Evolutionary conservation across 2,329 filamentous ascomycete species (phyloP).

Genomic region (Macroventuria anomochaeta): DNA sequence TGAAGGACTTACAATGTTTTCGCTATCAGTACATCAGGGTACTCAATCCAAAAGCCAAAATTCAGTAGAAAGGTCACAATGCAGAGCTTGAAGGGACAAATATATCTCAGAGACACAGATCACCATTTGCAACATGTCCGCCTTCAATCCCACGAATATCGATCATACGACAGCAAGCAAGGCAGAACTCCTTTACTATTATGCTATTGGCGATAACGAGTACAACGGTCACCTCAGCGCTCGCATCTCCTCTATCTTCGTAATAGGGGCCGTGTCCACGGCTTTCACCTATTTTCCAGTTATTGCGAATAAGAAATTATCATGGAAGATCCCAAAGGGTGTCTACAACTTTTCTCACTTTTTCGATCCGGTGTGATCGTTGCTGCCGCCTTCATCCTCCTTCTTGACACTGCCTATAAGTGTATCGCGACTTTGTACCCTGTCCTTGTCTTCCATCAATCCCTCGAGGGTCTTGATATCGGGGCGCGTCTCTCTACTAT

Average conservation of each 20-base stretch:
- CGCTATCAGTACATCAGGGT: no score
- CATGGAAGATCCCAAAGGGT: background rate
- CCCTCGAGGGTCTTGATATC: constrained; percentile 89
- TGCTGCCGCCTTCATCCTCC: constrained; percentile 88
- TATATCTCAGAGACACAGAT: no score
- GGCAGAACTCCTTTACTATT: no score
- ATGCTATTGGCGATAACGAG: no score
- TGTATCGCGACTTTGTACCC: constrained; percentile 68
- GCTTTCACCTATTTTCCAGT: background rate
- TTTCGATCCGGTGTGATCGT: constrained; percentile 91
- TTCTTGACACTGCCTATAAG: constrained; percentile 65
- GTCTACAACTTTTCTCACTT: constrained; percentile 71
- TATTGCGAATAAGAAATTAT: background rate
- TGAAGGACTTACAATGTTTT: no score
- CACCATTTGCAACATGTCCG: no score
- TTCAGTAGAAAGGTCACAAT: no score
- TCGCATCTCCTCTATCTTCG: background rate
- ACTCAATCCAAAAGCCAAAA: no score
- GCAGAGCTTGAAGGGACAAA: no score
- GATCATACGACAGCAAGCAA: no score
- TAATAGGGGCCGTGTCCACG: background rate
- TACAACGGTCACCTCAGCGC: background rate
- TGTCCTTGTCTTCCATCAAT: constrained; percentile 83
- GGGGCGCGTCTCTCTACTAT: constrained; percentile 81
- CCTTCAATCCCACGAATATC: no score